phyloP scores from a whole-genome alignment of 371 early-diverging fungal genomes.

The Apophysomyces variabilis region DNA sequence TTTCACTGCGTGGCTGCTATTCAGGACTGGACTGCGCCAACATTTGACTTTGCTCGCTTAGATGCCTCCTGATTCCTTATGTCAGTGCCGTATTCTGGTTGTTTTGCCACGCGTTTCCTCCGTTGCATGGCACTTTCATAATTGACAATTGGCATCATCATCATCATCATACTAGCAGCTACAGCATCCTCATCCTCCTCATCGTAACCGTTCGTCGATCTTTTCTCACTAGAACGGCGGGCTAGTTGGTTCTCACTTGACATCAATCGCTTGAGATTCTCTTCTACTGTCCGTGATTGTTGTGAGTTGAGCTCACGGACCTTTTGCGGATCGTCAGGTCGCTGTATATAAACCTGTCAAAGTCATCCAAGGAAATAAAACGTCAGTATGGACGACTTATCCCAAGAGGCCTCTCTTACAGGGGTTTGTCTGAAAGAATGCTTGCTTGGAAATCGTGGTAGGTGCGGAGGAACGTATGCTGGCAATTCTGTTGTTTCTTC shows the following conservation, averaged over 20 bases:
- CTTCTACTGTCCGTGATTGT: slow-evolving; percentile 67
- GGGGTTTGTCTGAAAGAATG: slow-evolving; percentile 68
- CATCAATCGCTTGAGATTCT: slow-evolving; percentile 63
- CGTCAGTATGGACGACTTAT: background rate
- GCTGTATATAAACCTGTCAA: slow-evolving; percentile 57
- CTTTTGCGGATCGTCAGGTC: slow-evolving; percentile 65
- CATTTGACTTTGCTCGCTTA: background rate
- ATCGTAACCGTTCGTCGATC: background rate
- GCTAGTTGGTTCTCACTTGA: slow-evolving; percentile 57
- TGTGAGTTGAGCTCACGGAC: slow-evolving; percentile 65
- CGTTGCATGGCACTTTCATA: slow-evolving; percentile 56
- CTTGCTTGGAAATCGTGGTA: slow-evolving; percentile 63
- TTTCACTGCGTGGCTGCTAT: background rate
- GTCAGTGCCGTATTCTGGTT: too few relatives aligned
- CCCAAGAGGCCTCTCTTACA: slow-evolving; percentile 35
- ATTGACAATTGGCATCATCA: slow-evolving; percentile 56
- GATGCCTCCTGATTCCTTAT: background rate
- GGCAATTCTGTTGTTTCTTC: slow-evolving; percentile 32
- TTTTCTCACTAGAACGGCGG: slow-evolving; percentile 36
- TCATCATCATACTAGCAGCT: slow-evolving; percentile 13
- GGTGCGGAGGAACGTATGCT: slow-evolving; percentile 54
- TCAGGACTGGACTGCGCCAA: background rate
- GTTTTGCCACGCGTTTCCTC: slow-evolving; percentile 30
- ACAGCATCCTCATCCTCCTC: slow-evolving; percentile 9
- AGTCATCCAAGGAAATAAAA: background rate